phyloP scores from a whole-genome alignment of 495 filamentous ascomycete genomes.

The Sphaerosporella brunnea region DNA sequence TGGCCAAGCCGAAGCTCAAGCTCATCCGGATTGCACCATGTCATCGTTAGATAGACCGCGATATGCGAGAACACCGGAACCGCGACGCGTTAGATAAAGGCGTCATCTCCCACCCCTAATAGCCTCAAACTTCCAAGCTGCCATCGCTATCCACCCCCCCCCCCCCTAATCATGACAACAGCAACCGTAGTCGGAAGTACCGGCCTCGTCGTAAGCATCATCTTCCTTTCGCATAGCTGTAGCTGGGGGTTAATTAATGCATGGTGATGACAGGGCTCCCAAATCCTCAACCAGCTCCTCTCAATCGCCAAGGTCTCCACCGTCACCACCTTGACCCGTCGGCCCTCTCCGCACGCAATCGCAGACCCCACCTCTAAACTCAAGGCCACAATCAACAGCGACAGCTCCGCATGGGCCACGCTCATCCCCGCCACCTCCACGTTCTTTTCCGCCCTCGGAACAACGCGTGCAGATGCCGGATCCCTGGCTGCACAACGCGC shows the following conservation, averaged over 20 bases:
- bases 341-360: constrained; percentile 31
- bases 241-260: no score
- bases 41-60: no score
- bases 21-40: no score
- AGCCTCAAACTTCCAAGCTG: no score
- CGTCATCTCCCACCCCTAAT: no score
- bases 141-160: no score
- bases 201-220: constrained; percentile 16
- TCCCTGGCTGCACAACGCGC: constrained; percentile 56
- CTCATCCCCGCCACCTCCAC: constrained; percentile 39
- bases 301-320: constrained; percentile 28
- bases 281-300: constrained; percentile 41
- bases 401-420: constrained; percentile 38
- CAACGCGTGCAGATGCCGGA: constrained; percentile 46
- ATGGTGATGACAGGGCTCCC: constrained; percentile 28
- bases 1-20: no score
- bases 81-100: no score
- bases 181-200: constrained; percentile 16
- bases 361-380: constrained; percentile 30
- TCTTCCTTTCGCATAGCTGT: background rate
- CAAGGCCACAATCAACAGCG: constrained; percentile 31
- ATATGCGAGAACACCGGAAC: no score
- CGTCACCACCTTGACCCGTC: constrained; percentile 42
- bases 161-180: no score
- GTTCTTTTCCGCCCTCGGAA: constrained; percentile 49